Base-by-base conservation (phyloP, 257 asterid genomes). In the Fraxinus anomala region DNA sequence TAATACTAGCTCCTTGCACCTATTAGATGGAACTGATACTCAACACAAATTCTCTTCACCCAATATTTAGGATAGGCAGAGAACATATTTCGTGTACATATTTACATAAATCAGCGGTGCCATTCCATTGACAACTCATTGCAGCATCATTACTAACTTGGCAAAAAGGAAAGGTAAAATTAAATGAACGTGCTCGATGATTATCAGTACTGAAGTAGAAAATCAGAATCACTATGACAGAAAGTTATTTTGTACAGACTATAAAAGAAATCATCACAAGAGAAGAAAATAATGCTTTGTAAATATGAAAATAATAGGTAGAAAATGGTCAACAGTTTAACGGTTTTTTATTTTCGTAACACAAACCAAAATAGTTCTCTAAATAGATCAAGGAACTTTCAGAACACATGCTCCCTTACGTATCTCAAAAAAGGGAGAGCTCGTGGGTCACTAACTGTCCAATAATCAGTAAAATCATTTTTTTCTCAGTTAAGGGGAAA, bases 91-190 rank as follows among this genome's bases (percentile, higher is more conserved):
- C n/a, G 1, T 70, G 71, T 36, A 19, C 75, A 31, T 39, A 34
- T 72, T 74, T 17, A 70, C 68, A 69, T 70, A 72, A 7, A 63
- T 42, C 31, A 44, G 31, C 69, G 65, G 47, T 70, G 75, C 24
- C 66, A 79, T 44, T 65, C 70, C 54, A 69, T 79, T 76, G 28
- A 67, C 34, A 69, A 39, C 39, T 72, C 49, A 13, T 61, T 21
- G 14, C 71, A 51, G 39, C 30, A 33, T 70, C 72, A 24, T 24
- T 33, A 42, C 49, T 40, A 69, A 69, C 21, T 21, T 21, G 14
- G 30, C 11, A 59, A 17, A 42, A 80, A 70, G 28, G 51, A 21
- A 69, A 70, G 39, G 8, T 9, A 19, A 12, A 67, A 70, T 14
- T 17, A 17, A 34, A 67, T 59, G 67, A 59, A 2, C 1, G 13